Percentiles rank a stretch among this genome's conserved stretches.
Conservation (phyloP, 1,284 basidiomycete species). For the Apiotrichum gamsii region DNA sequence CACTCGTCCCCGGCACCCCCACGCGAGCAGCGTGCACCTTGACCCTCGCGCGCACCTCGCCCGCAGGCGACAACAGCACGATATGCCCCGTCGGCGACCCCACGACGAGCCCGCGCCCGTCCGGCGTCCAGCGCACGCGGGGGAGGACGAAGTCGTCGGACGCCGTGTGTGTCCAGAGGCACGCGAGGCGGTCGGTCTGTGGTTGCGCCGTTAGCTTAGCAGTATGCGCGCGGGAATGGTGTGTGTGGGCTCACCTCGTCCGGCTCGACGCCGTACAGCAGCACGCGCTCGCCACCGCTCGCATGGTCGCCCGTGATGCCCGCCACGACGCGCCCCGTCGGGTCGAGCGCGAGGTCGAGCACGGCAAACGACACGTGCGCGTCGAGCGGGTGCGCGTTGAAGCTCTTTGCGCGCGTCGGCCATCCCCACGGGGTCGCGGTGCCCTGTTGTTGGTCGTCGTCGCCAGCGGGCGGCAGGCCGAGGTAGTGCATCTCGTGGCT, state of each 20-base stretch:
- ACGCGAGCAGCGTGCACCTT: constrained; percentile 33
- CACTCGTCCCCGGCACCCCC: constrained; percentile 28
- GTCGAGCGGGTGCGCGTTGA: constrained; percentile 45
- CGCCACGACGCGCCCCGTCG: constrained; percentile 38
- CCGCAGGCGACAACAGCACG: constrained; percentile 32
- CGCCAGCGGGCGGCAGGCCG: constrained; percentile 7
- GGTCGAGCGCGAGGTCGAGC: constrained; percentile 54
- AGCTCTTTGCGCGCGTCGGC: constrained; percentile 28
- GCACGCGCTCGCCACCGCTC: constrained; percentile 31
- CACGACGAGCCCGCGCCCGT: constrained; percentile 39
- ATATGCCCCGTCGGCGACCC: constrained; percentile 41
- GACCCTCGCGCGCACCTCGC: constrained; percentile 32
- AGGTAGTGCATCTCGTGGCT: constrained; percentile 38
- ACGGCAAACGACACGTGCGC: constrained; percentile 53
- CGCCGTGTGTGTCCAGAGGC: constrained; percentile 41
- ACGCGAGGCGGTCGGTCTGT: constrained; percentile 35
- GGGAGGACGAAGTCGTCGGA: constrained; percentile 45
- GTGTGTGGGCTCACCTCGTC: constrained; percentile 24
- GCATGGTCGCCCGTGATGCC: constrained; percentile 47
- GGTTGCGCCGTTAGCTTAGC: constrained; percentile 1
- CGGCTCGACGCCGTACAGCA: constrained; percentile 24
- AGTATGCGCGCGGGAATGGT: not conserved
- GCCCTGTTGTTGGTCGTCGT: not conserved
- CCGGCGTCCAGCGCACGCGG: constrained; percentile 45
- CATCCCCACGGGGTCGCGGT: constrained; percentile 12